Conservation (phyloP, 108 stramenopile species). For the Schizochytrium sp. region DNA sequence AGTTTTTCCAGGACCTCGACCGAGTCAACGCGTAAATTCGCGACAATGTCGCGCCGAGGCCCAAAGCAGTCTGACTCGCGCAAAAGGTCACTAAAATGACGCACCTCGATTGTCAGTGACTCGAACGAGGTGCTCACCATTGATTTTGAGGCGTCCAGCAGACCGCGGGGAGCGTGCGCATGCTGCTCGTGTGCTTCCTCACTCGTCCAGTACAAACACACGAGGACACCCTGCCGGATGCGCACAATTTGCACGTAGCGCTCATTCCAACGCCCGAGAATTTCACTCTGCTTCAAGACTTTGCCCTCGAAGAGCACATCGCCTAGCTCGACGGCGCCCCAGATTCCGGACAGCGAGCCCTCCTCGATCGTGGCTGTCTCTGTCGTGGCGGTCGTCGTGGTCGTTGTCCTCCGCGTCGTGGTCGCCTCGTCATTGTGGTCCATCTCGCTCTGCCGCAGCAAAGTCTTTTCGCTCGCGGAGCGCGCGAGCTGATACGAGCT, state of each 20-base stretch:
- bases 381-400: too few species aligned
- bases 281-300: not conserved
- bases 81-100: not conserved
- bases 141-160: not conserved
- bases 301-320: constrained; percentile 16
- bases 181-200: not conserved
- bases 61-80: constrained; percentile 7
- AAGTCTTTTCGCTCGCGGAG: too few species aligned
- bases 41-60: not conserved
- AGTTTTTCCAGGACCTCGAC: not conserved
- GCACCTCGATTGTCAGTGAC: not conserved
- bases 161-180: not conserved
- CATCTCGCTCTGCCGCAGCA: too few species aligned
- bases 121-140: not conserved
- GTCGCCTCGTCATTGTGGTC: too few species aligned
- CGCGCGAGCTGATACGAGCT: too few species aligned
- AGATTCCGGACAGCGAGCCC: not conserved
- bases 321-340: not conserved
- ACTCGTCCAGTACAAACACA: not conserved
- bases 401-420: too few species aligned
- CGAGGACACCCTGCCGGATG: not conserved
- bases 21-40: not conserved
- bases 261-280: not conserved
- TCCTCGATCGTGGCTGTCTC: too few species aligned
- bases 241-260: not conserved